Evolutionary conservation across 2,329 filamentous ascomycete genomes (phyloP).

Genomic region (Aspergillus jensenii): DNA sequence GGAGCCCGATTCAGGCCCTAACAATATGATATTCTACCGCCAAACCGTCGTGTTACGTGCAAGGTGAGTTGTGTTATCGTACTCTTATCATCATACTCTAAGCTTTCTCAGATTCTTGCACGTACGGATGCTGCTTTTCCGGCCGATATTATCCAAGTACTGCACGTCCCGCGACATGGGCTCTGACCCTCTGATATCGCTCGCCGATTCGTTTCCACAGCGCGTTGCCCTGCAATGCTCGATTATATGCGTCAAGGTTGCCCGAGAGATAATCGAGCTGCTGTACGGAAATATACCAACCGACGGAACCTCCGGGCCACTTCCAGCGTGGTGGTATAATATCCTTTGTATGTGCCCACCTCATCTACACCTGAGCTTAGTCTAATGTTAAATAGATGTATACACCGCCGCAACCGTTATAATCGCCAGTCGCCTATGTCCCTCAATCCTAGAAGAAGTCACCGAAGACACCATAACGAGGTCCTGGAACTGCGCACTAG

Average conservation of each 20-base stretch:
- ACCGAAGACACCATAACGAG: constrained; percentile 22
- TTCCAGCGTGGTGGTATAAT: constrained; percentile 41
- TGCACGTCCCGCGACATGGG: constrained; percentile 29
- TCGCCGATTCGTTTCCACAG: constrained; percentile 30
- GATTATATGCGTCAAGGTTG: constrained; percentile 35
- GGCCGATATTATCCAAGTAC: constrained; percentile 33
- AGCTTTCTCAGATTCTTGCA: constrained; percentile 28
- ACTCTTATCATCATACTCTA: too few species aligned
- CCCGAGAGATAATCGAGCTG: constrained; percentile 33
- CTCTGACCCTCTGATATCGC: constrained; percentile 19
- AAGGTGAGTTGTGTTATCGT: constrained; percentile 19
- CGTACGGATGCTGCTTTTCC: constrained; percentile 34
- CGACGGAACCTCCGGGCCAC: constrained; percentile 27
- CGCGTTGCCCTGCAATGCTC: constrained; percentile 36
- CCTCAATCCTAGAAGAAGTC: constrained; percentile 26
- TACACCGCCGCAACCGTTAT: constrained; percentile 38
- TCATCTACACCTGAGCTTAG: too few species aligned
- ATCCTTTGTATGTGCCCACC: constrained; percentile 29
- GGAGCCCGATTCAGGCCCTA: background rate
- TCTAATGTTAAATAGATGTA: constrained; percentile 22
- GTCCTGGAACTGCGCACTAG: constrained; percentile 31
- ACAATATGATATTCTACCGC: constrained; percentile 27
- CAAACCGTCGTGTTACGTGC: constrained; percentile 34
- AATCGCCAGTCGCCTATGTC: constrained; percentile 32
- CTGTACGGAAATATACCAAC: constrained; percentile 30